Evolutionary conservation across 2,329 filamentous ascomycete species (phyloP), one percentile per base, ranked within the genome.

Genomic region (Nannizziopsis barbatae): DNA sequence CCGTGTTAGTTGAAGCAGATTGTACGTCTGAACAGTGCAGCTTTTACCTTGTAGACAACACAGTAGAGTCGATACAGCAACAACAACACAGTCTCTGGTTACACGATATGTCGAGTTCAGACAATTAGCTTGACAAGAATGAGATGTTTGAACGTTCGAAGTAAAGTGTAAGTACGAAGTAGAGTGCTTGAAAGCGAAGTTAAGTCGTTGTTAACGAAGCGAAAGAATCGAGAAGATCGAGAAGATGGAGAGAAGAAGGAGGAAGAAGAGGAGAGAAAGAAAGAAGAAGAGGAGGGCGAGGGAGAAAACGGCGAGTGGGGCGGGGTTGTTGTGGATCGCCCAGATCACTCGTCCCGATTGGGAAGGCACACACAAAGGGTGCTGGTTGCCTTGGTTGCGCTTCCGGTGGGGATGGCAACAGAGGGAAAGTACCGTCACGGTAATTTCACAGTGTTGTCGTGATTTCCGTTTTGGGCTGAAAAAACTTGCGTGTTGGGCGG

Each of bases 161-260:
- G 15, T 15, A 4, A 12, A 36, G 15, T n/a, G 11, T 15, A 36
- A 3, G 15, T n/a, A n/a, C 11, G 11, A n/a, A 15, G 33, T 15
- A 36, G 33, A 36, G 10, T n/a, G 12, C 12, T 36, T n/a, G 33
- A 12, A 36, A 15, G 11, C 12, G n/a, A n/a, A n/a, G 12, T 41
- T 41, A 22, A 15, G 14, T n/a, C 18, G 12, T 41, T 5, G 38
- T 41, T 18, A 18, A 17, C 22, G 41, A 12, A 30, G 39, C 30
- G 15, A 18, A 36, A 22, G 42, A 36, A 38, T 22, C 31, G 17
- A 33, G 17, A 39, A 32, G 32, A 31, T 32, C 31, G 15, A 18
- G 46, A 47, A 41, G 39, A 47, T 33, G 22, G 30, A 37, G 39
- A 30, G 35, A 46, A 42, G 46, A 36, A 38, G 47, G 15, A 20